A percentile compares a stretch with the other conserved stretches of the same genome.
These are phyloP conservation scores for Fusarium mangiferae DNA, from an alignment of 2,329 filamentous ascomycete genomes.

Conservation along the genomic window DNA sequence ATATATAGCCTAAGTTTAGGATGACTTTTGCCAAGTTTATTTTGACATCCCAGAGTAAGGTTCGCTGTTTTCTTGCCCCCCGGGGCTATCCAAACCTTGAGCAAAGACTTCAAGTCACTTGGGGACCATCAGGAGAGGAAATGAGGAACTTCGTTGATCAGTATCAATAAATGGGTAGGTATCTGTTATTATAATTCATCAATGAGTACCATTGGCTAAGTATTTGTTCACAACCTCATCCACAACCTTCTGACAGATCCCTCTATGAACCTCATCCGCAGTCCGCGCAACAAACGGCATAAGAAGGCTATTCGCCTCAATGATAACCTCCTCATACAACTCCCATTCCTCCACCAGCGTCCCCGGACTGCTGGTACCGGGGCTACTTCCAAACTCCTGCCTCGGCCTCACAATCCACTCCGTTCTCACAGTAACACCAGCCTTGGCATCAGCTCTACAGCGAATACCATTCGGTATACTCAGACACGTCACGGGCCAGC, in stretches of 20 bases:
- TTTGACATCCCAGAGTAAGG: no score
- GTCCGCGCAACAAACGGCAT: constrained; percentile 30
- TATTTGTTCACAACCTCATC: constrained; percentile 15
- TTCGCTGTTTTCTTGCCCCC: no score
- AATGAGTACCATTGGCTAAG: background rate
- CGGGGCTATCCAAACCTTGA: background rate
- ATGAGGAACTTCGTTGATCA: background rate
- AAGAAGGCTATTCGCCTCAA: constrained; percentile 22
- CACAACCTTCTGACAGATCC: constrained; percentile 20
- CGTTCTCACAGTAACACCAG: constrained; percentile 19
- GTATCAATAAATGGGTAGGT: background rate
- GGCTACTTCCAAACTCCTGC: constrained; percentile 6
- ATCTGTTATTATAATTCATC: background rate
- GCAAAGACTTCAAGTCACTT: rapidly evolving
- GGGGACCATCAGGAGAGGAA: rapidly evolving
- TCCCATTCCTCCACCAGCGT: constrained; percentile 30
- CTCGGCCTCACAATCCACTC: constrained; percentile 21
- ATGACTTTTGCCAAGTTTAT: no score
- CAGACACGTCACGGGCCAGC: constrained; percentile 23
- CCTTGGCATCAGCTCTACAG: constrained; percentile 23
- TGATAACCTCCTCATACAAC: constrained; percentile 18
- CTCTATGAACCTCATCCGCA: constrained; percentile 7
- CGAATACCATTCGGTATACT: constrained; percentile 23
- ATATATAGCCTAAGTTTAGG: no score
- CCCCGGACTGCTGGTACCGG: constrained; percentile 5